Evolutionary conservation across 192 early-diverging fungal genomes (phyloP), one percentile per base, ranked within the genome.

Genomic region (Entomortierella beljakovae): DNA sequence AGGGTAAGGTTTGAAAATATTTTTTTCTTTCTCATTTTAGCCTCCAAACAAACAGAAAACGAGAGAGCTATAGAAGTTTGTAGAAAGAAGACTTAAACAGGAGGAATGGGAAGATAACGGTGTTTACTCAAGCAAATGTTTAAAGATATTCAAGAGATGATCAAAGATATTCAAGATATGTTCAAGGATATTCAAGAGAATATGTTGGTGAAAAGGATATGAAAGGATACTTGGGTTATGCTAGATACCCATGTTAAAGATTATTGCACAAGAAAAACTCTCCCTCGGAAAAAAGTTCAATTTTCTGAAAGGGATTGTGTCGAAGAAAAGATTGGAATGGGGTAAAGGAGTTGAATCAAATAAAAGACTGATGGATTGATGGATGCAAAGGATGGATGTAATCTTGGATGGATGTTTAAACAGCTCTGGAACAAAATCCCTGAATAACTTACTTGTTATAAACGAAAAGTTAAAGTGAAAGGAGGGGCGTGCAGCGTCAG

Each of bases 401-500:
- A n/a, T n/a, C n/a, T n/a, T n/a, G n/a, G n/a, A n/a, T n/a, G n/a
- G n/a, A 31, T 43, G 33, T 15, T 40, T 29, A 11, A 31, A 16
- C 32, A 28, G 6, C 23, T 42, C 29, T 2, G 40, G 26, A 52
- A 50, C 46, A 50, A 38, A 31, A 46, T 31, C 31, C 23, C 22
- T 49, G 42, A 20, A 23, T 9, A 33, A 68, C 73, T 68, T 76
- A 68, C 65, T 76, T 68, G 68, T 64, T 10, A 42, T 34, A 52
- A 62, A 42, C 38, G 56, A 73, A 72, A 64, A 73, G 62, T 65
- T 64, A 26, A 56, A 73, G 61, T 64, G 71, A 64, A 64, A 64
- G 71, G 57, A 57, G 48, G 63, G 33, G 60, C 61, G 50, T 25
- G 58, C 22, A 42, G 61, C 57, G 8, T 15, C 63, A 54, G 49